Percentiles rank a stretch among this genome's conserved stretches.
Evolutionary conservation across 169 alveolate species (phyloP).

Genomic region (Plasmodium vivax): DNA sequence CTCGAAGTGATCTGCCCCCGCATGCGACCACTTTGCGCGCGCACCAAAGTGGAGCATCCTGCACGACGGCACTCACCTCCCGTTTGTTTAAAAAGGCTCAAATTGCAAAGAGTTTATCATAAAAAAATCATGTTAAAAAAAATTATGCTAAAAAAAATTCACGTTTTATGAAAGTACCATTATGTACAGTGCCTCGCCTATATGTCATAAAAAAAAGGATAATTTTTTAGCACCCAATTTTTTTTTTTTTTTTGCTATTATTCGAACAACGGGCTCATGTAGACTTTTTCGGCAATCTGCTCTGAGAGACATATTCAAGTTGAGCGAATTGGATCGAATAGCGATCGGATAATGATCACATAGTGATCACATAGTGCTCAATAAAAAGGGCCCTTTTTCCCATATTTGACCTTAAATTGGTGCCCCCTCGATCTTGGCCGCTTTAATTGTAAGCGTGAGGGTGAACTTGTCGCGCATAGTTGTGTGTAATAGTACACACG

Average conservation of each 20-base stretch:
- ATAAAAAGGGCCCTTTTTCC: background rate
- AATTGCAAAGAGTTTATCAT: background rate
- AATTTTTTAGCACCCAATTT: background rate
- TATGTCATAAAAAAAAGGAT: background rate
- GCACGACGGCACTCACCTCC: background rate
- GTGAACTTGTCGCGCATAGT: background rate
- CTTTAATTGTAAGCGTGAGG: background rate
- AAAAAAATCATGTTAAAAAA: no score
- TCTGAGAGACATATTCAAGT: background rate
- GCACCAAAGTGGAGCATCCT: background rate
- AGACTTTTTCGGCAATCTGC: background rate
- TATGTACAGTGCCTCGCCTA: background rate
- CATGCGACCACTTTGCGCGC: background rate
- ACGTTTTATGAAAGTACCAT: background rate
- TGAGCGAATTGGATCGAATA: no score
- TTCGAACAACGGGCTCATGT: background rate
- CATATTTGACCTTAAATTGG: conserved; percentile 4
- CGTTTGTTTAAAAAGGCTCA: background rate
- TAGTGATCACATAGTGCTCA: background rate
- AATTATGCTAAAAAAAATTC: background rate
- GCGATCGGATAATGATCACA: background rate
- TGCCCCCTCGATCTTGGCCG: background rate
- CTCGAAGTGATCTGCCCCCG: background rate
- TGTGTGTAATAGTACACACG: background rate
- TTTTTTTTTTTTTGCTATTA: background rate